phyloP scores from a whole-genome alignment of 2,329 filamentous ascomycete genomes.

The Fusarium chlamydosporum region DNA sequence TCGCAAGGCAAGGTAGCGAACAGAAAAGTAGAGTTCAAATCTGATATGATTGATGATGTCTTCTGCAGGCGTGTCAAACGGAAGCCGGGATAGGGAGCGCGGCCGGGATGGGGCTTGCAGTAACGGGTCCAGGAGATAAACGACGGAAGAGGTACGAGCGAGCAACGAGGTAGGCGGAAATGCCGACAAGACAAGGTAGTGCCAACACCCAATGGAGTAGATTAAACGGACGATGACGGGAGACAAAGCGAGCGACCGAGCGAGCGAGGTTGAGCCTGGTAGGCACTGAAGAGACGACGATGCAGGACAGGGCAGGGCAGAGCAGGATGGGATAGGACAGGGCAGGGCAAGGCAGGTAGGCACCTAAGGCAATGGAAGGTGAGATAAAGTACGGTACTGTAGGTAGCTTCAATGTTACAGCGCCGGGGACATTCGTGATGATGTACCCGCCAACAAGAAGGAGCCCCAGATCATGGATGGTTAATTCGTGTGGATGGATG shows the following conservation, averaged over 20 bases:
- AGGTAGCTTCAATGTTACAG: conserved; percentile 47
- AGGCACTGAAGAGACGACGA: conserved; percentile 6
- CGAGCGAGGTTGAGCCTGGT: conserved; percentile 30
- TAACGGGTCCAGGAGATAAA: conserved; percentile 45
- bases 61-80: conserved; percentile 47
- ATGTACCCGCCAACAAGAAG: conserved; percentile 47
- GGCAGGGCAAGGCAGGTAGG: background rate
- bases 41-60: conserved; percentile 38
- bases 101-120: conserved; percentile 45
- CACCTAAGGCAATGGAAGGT: conserved; percentile 2
- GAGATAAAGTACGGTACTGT: conserved; percentile 32
- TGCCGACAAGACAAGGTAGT: conserved; percentile 44
- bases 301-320: conserved; percentile 5
- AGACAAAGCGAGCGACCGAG: conserved; percentile 45
- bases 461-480: conserved; percentile 32
- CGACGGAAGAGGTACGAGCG: conserved; percentile 43
- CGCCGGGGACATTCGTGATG: conserved; percentile 49
- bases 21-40: conserved; percentile 19
- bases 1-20: conserved; percentile 27
- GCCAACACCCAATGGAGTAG: conserved; percentile 42
- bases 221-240: conserved; percentile 47
- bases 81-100: conserved; percentile 35
- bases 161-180: conserved; percentile 45
- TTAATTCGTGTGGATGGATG: conserved; percentile 16
- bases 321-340: background rate